Conservation (phyloP, 208 protist genomes). For the Jaenimonas drosophilae region DNA sequence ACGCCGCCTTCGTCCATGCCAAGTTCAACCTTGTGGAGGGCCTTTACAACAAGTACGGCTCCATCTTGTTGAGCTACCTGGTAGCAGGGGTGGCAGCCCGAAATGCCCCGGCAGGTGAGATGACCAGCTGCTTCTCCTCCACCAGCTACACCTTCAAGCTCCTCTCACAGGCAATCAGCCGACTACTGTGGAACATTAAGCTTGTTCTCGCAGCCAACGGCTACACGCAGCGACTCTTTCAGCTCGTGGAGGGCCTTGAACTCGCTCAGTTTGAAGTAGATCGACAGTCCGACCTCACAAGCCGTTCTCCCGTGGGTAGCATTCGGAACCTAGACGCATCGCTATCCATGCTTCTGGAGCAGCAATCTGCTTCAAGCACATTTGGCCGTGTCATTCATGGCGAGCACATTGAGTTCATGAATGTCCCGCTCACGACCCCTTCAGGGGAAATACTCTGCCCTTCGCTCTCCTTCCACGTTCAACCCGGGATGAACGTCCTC, state of each 20-base stretch:
- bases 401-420: slow-evolving; percentile 74
- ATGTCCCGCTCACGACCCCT: slow-evolving; percentile 59
- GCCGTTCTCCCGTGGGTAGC: slow-evolving; percentile 8
- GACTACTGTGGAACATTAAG: slow-evolving; percentile 36
- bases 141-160: slow-evolving; percentile 29
- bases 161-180: slow-evolving; percentile 26
- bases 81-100: slow-evolving; percentile 17
- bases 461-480: slow-evolving; percentile 63
- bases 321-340: slow-evolving; percentile 3
- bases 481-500: slow-evolving; percentile 78
- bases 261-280: slow-evolving; percentile 14
- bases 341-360: background rate
- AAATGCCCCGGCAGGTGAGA: slow-evolving; percentile 9
- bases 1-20: slow-evolving; percentile 36
- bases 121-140: slow-evolving; percentile 13
- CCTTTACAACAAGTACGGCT: slow-evolving; percentile 47
- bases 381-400: slow-evolving; percentile 22
- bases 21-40: slow-evolving; percentile 38
- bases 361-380: background rate
- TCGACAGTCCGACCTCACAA: slow-evolving; percentile 12
- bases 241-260: slow-evolving; percentile 30
- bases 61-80: slow-evolving; percentile 29
- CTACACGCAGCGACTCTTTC: slow-evolving; percentile 42
- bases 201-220: slow-evolving; percentile 26
- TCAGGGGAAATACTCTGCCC: slow-evolving; percentile 42